Percentiles rank a stretch among this genome's conserved stretches.
phyloP scores from a whole-genome alignment of 2,329 filamentous ascomycete genomes.

The Aspergillus fischeri region DNA sequence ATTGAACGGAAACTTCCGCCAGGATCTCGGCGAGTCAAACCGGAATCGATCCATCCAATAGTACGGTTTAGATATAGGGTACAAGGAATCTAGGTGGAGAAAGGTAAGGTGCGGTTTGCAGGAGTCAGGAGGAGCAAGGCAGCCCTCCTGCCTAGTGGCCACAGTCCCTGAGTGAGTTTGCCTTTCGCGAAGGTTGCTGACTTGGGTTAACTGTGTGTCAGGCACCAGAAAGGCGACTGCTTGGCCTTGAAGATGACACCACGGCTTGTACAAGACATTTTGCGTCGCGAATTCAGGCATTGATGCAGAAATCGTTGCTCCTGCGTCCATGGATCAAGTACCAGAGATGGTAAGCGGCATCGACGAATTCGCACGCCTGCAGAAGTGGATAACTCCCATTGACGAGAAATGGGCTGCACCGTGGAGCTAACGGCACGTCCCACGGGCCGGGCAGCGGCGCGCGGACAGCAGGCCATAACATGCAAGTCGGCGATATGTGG shows the following conservation, averaged over 20 bases:
- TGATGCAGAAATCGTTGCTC: conserved; percentile 13
- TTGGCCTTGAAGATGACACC: conserved; percentile 3
- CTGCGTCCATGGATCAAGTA: conserved; percentile 4
- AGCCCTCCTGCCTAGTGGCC: not conserved
- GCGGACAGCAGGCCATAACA: conserved; percentile 19
- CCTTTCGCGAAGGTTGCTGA: not conserved
- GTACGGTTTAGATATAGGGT: not conserved
- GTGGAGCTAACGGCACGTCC: conserved; percentile 21
- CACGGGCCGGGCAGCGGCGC: conserved; percentile 22
- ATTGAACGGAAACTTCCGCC: conserved; percentile 10
- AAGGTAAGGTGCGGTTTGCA: conserved; percentile 1
- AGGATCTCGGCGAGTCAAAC: conserved; percentile 11
- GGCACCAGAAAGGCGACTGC: not conserved
- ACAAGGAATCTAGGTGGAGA: conserved; percentile 5
- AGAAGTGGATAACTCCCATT: conserved; percentile 17
- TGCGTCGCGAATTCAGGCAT: conserved; percentile 16
- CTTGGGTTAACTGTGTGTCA: not conserved
- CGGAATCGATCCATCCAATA: conserved; percentile 4
- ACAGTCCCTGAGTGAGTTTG: not conserved
- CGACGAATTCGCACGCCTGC: conserved; percentile 18
- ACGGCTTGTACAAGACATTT: conserved; percentile 7
- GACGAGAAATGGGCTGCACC: conserved; percentile 9
- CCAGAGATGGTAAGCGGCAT: not conserved
- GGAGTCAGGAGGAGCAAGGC: not conserved
- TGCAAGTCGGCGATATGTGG: conserved; percentile 16